Base-by-base conservation (phyloP, 441 rosid genomes). In the Gossypium schwendimanii region DNA sequence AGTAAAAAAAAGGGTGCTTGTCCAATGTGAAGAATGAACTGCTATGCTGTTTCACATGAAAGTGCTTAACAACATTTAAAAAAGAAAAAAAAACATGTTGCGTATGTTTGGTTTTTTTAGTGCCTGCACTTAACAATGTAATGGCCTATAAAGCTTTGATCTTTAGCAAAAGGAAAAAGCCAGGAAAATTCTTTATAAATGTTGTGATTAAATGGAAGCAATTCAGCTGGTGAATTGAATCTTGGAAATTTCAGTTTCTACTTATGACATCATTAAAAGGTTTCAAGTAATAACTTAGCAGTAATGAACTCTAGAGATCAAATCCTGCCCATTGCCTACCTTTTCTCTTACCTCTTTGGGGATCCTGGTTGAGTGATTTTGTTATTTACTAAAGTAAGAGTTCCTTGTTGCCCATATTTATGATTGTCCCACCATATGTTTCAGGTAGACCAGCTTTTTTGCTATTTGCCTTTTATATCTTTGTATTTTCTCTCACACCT, bases 21-120 rank as follows among this genome's bases (percentile, higher is more conserved):
- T 11, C 20, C 44, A 63, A 60, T 39, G n/a, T 28, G 20, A 28
- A 28, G 64, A 60, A 26, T 60, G 65, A 60, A 60, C 45, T 5
- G n/a, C 65, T 6, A n/a, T 28, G 64, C 1, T 60, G 44, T 60
- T 8, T 59, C 64, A 60, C 41, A 26, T 14, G 8, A 18, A 60
- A 60, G 21, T 28, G 21, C 21, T 28, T 28, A 14, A 28, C 17
- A n/a, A 28, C 44, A n/a, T 28, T 60, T 36, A 36, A 7, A 36
- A 36, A 36, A n/a, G 33, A 28, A 60, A 24, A 11, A 11, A 33
- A 57, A 26, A 10, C 81, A 94, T 91, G 47, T 33, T 31, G 47
- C n/a, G 17, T 88, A 80, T 82, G 93, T 87, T 87, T 94, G 96
- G 52, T 31, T 24, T 15, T 63, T 36, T 21, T 63, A 36, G 10